phyloP scores from a whole-genome alignment of 257 asterid genomes.

The Solanum appendiculatum region DNA sequence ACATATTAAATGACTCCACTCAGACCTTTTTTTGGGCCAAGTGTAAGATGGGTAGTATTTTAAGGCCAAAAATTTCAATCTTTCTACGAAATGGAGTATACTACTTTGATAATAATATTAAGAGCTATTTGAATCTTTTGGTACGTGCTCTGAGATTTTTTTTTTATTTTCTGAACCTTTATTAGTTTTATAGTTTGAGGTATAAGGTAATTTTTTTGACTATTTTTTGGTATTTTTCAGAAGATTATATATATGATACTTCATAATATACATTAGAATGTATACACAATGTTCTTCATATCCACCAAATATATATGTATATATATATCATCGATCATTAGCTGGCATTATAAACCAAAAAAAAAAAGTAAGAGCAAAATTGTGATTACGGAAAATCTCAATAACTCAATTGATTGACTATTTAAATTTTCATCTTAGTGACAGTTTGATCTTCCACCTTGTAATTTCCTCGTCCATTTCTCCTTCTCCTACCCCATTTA shows the following conservation, averaged over 20 bases:
- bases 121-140: not conserved
- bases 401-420: too few relatives aligned
- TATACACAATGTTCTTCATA: not conserved
- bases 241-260: not conserved
- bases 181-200: not conserved
- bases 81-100: not conserved
- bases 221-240: not conserved
- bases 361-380: not conserved
- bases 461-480: not conserved
- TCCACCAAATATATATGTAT: too few relatives aligned
- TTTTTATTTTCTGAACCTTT: not conserved
- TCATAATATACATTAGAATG: not conserved
- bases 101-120: not conserved
- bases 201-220: not conserved
- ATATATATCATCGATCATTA: too few relatives aligned
- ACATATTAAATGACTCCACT: fast-evolving
- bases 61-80: not conserved
- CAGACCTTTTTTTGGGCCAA: not conserved
- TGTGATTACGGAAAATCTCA: not conserved
- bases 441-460: not conserved
- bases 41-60: not conserved
- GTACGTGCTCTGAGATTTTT: not conserved
- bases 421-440: too few relatives aligned
- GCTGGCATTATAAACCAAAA: too few relatives aligned
- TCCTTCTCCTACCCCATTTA: not conserved